Evolutionary conservation across 2,329 filamentous ascomycete species (phyloP).

Genomic region (Xylaria sp.): DNA sequence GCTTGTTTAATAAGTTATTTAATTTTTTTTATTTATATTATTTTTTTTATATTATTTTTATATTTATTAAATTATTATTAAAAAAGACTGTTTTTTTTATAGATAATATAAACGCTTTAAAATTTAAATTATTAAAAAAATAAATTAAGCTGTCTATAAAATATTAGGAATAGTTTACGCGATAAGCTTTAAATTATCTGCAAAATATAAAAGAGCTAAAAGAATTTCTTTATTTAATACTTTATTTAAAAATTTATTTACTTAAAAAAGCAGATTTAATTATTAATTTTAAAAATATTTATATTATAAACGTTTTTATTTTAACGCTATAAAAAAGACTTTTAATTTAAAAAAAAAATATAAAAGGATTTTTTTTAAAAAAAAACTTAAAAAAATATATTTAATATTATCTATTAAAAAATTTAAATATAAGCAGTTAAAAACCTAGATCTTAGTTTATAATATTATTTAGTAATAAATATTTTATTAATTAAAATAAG

Average conservation of each 20-base stretch:
- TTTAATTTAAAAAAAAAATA: neutral
- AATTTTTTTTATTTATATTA: neutral
- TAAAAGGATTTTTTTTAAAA: neutral
- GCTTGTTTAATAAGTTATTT: too few species aligned
- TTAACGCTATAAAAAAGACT: neutral
- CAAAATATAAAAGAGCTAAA: conserved; percentile 3
- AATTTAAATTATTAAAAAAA: conserved; percentile 6
- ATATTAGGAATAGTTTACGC: neutral
- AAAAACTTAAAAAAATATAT: neutral
- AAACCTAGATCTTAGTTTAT: neutral
- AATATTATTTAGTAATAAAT: conserved; percentile 13
- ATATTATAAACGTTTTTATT: neutral
- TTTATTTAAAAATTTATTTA: conserved; percentile 11
- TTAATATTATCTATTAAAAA: conserved; percentile 13
- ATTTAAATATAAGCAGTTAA: neutral
- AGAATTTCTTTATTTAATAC: conserved; percentile 4
- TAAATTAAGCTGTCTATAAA: conserved; percentile 4
- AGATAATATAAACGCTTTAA: neutral
- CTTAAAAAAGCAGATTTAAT: neutral
- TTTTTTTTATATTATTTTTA: neutral
- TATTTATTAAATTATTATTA: neutral
- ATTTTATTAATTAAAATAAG: neutral
- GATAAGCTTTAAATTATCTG: conserved; percentile 4
- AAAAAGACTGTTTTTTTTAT: conserved; percentile 7
- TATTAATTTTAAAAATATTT: neutral